Evolutionary conservation across 2,329 filamentous ascomycete species (phyloP), one percentile per base, ranked within the genome.

Genomic region (Ophiognomonia clavigignenti-juglandacearum): DNA sequence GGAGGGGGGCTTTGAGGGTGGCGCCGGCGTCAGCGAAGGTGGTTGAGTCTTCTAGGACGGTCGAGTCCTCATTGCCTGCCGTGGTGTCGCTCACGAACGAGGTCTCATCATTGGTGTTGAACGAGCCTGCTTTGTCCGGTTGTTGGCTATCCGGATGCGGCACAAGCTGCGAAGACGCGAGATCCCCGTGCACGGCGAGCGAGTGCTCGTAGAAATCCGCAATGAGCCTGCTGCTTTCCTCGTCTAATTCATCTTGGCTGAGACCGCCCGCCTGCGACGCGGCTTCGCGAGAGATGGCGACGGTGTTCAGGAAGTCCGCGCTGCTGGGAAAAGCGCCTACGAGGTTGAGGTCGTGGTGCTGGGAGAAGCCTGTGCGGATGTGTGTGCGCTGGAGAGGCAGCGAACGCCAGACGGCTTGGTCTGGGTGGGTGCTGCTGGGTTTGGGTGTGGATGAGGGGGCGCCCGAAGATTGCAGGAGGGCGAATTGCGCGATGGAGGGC

Each of bases 191-290:
- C 13, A 85, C 68, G 2, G 82, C 78, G 40, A 95, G 75, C 0
- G 88, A 93, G 57, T 92, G 81, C 53, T 93, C 80, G 57, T 88
- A 86, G 62, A 93, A 95, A 47, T 83, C 75, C 4, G 78, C 76
- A 4, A 83, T 64, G 0, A 71, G 53, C 29, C 26, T 20, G 39
- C 66, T 63, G 16, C 51, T 38, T 2, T 58, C 54, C 19, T 56
- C 50, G 1, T 39, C 27, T 9, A 32, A 8, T 13, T 45, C 45
- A 1, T 43, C 41, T 14, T 41, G 29, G 14, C 43, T 39, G 27
- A 19, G 13, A n/a, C n/a, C n/a, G n/a, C n/a, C n/a, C 4, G 35
- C 34, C 22, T 50, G 52, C 8, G 55, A 56, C n/a, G 47, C 34
- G 10, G 55, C 52, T 9, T 59, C 56, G 26, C 63, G 55, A 6